Evolutionary conservation across 2,329 filamentous ascomycete species (phyloP).

Genomic region (Alternaria atra): DNA sequence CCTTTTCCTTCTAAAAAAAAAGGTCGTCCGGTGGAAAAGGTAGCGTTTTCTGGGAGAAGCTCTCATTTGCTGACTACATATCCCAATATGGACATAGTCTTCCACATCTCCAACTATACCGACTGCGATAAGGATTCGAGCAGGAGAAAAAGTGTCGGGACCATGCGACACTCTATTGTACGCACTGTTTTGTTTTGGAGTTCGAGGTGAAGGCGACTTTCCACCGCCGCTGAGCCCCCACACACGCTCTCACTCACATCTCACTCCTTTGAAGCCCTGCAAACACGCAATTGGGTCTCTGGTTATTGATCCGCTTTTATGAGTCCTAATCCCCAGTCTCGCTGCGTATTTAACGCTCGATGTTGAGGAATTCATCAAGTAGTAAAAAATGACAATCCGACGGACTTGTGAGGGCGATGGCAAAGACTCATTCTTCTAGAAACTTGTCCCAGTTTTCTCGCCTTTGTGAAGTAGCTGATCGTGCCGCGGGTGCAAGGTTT

Average conservation of each 20-base stretch:
- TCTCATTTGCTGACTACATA: neutral
- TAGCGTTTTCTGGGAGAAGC: no score
- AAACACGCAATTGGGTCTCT: neutral
- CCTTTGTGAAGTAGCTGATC: conserved; percentile 4
- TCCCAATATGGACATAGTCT: neutral
- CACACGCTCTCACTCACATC: neutral
- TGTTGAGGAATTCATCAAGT: neutral
- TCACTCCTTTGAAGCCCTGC: neutral
- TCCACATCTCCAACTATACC: neutral
- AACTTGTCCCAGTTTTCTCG: conserved; percentile 2
- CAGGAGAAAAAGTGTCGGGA: neutral
- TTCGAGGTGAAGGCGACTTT: conserved; percentile 1
- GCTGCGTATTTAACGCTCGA: neutral
- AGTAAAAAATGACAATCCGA: neutral
- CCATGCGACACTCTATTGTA: neutral
- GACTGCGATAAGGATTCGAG: neutral
- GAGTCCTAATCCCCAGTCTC: neutral
- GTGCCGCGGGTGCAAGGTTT: neutral
- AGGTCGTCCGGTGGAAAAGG: no score
- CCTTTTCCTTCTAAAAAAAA: no score
- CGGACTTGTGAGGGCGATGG: neutral
- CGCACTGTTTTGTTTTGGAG: neutral
- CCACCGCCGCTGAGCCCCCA: neutral
- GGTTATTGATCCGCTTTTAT: neutral
- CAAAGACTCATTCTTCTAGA: neutral